phyloP scores from a whole-genome alignment of 2,329 filamentous ascomycete genomes.

The Xylaria digitata region DNA sequence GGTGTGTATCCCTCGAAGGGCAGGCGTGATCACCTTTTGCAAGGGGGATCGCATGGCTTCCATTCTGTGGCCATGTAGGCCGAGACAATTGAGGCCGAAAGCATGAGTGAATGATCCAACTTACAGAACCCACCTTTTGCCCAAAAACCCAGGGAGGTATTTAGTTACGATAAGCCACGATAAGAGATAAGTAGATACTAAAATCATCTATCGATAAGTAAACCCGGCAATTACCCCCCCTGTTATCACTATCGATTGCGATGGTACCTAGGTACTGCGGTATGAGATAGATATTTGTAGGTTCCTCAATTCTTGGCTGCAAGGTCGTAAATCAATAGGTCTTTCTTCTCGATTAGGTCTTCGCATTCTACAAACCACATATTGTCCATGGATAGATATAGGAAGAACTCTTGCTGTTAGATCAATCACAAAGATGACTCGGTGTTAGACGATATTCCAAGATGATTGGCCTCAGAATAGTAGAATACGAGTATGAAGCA shows the following conservation, averaged over 20 bases:
- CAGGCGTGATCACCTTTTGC: constrained; percentile 43
- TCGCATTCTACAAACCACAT: neutral
- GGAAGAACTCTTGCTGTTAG: neutral
- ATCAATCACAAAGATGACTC: constrained; percentile 3
- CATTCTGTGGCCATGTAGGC: constrained; percentile 43
- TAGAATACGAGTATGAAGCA: constrained; percentile 13
- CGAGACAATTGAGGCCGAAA: constrained; percentile 20
- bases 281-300: neutral
- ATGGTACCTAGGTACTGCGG: too few relatives aligned
- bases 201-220: constrained; percentile 9
- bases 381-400: neutral
- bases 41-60: constrained; percentile 46
- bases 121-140: constrained; percentile 1
- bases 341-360: neutral
- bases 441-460: neutral
- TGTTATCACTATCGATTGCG: neutral
- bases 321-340: neutral
- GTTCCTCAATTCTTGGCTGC: too few relatives aligned
- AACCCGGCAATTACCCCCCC: too few relatives aligned
- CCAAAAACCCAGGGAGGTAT: too few relatives aligned
- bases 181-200: too few relatives aligned
- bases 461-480: constrained; percentile 1
- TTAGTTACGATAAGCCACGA: too few relatives aligned
- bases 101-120: neutral
- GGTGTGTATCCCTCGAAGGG: constrained; percentile 47